These are phyloP conservation scores for Flueggea neowawraea DNA, from an alignment of 441 rosid genomes.

Conservation along the genomic window DNA sequence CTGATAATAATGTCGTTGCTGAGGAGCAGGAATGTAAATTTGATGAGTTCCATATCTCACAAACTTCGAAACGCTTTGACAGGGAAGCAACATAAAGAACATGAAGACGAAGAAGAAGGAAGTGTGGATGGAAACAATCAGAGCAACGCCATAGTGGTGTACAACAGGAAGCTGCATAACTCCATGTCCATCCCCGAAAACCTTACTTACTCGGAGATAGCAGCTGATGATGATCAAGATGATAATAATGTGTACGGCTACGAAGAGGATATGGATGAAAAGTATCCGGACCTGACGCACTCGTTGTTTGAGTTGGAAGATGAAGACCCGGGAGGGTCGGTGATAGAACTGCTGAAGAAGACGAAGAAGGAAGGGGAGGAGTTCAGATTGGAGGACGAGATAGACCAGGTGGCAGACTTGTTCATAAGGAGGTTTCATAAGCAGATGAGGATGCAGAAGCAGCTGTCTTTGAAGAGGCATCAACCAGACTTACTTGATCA, in stretches of 20 bases:
- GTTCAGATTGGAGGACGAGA: slow-evolving; percentile 79
- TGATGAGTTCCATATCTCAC: slow-evolving; percentile 47
- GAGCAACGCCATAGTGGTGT: slow-evolving; percentile 26
- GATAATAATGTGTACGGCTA: not conserved
- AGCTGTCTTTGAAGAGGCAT: slow-evolving; percentile 45
- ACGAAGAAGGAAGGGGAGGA: slow-evolving; percentile 62
- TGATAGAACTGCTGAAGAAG: slow-evolving; percentile 68
- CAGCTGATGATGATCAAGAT: slow-evolving; percentile 6
- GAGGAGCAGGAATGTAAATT: slow-evolving; percentile 47
- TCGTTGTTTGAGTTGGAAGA: slow-evolving; percentile 31
- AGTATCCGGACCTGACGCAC: slow-evolving; percentile 58
- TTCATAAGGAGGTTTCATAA: slow-evolving; percentile 66
- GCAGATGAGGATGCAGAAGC: slow-evolving; percentile 78
- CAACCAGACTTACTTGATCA: slow-evolving; percentile 12
- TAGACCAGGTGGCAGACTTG: slow-evolving; percentile 72
- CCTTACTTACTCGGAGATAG: slow-evolving; percentile 2
- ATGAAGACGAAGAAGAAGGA: slow-evolving; percentile 8
- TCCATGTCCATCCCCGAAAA: slow-evolving; percentile 28
- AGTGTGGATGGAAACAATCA: not conserved
- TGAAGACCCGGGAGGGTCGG: slow-evolving; percentile 55
- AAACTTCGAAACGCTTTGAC: slow-evolving; percentile 44
- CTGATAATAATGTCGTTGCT: slow-evolving; percentile 63
- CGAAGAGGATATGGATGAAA: slow-evolving; percentile 14
- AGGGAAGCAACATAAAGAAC: not conserved
- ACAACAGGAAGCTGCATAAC: slow-evolving; percentile 6